Evolutionary conservation across 2,329 filamentous ascomycete species (phyloP), one percentile per base, ranked within the genome.

Genomic region (Aspergillus glaucus): DNA sequence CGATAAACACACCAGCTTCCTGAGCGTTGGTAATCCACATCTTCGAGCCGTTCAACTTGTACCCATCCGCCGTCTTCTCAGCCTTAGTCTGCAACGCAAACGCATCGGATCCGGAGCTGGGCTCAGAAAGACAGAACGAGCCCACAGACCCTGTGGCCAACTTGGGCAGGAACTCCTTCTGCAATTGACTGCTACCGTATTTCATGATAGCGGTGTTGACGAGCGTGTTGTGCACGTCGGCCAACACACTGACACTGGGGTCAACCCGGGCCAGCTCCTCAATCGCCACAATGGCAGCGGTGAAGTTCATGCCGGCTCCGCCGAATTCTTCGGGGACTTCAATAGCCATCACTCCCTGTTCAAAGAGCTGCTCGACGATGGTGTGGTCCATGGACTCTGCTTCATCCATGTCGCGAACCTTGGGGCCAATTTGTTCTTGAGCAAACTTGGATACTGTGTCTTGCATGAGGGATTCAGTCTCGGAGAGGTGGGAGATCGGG

Each of bases 1-100:
- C 93, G 64, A 98, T 92, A 75, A 96, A 98, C 76, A 97, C 86
- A 51, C 84, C 84, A 17, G 93, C 87, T 74, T 98, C 93, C 75
- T 92, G 85, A 45, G 87, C 86, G 79, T 98, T 98, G 55, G 93
- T 98, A 73, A 98, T 98, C 93, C 93, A 98, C 93, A 98, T 98
- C 81, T 98, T 98, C 70, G 82, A 84, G 44, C 93, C 93, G 52
- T 82, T 87, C 70, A 98, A 87, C 72, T 79, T 85, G 76, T 92
- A 98, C 30, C 92, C 90, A 55, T 84, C 80, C 19, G 82, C 78
- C 0, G 88, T 93, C 77, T 91, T 88, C 50, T 82, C 84, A 40
- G 93, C 93, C 69, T 88, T 91, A 49, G 93, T 97, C 58, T 89
- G 86, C 55, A 98, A 79, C 1, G 94, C 94, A 65, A 98, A 98